Conservation (phyloP, 2,329 filamentous ascomycete genomes). For the Graphilbum ipis-grandicollis region DNA sequence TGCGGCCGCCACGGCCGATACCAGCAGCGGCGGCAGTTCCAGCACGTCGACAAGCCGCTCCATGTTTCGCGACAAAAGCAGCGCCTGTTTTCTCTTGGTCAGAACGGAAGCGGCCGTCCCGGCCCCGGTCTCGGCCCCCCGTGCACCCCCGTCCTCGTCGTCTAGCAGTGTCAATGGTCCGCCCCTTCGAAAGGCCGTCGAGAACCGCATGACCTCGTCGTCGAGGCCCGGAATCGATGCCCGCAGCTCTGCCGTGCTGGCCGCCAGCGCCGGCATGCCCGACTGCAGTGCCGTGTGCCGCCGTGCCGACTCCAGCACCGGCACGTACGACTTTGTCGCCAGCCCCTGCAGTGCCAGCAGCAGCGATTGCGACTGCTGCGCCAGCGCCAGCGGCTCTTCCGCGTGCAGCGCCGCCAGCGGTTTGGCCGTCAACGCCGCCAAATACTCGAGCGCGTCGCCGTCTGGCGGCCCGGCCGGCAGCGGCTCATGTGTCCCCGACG, state of each 20-base stretch:
- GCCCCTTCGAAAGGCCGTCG: conserved; percentile 50
- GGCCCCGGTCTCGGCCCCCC: neutral
- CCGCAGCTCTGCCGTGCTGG: conserved; percentile 48
- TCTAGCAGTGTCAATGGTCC: too few relatives aligned
- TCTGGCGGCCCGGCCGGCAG: conserved; percentile 20
- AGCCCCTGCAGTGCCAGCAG: conserved; percentile 72
- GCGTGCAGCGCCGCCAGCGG: conserved; percentile 54
- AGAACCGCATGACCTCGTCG: conserved; percentile 60
- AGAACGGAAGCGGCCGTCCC: conserved; percentile 48
- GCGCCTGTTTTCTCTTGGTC: conserved; percentile 56
- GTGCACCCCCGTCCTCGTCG: too few relatives aligned
- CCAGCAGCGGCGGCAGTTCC: conserved; percentile 72
- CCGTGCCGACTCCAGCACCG: conserved; percentile 64
- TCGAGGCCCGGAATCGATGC: conserved; percentile 65
- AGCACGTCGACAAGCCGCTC: conserved; percentile 82
- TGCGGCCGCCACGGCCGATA: conserved; percentile 52
- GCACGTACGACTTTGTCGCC: conserved; percentile 75
- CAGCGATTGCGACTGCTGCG: conserved; percentile 63
- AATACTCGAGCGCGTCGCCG: conserved; percentile 47
- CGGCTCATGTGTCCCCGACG: conserved; percentile 11
- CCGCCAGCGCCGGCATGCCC: conserved; percentile 54
- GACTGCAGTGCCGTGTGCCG: conserved; percentile 56
- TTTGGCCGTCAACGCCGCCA: conserved; percentile 60
- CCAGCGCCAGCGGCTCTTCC: conserved; percentile 62
- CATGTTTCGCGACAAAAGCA: conserved; percentile 71